Percentiles rank a stretch among this genome's conserved stretches.
These are phyloP conservation scores for Triticum dicoccoides DNA, from an alignment of 176 grass and related monocot genomes.

Conservation along the genomic window DNA sequence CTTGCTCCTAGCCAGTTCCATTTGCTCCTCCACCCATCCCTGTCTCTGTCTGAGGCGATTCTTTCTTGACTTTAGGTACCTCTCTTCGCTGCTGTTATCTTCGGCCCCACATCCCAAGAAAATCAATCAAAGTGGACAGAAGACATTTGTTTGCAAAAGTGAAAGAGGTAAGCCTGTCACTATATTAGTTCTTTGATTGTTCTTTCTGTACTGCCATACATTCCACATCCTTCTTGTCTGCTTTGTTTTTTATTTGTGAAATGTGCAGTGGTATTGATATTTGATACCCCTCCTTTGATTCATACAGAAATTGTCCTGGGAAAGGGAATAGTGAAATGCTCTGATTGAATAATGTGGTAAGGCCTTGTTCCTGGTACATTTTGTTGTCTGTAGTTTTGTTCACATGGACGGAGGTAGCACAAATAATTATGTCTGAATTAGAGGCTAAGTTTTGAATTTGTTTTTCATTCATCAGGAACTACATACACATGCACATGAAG, in stretches of 20 bases:
- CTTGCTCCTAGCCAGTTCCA: not conserved
- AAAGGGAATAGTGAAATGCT: not conserved
- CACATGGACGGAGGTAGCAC: not conserved
- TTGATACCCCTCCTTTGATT: not conserved
- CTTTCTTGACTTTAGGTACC: not conserved
- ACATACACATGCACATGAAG: not conserved
- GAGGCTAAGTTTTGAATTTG: not conserved
- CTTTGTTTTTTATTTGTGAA: not conserved
- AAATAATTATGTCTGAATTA: not conserved
- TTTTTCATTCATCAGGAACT: constrained; percentile 2
- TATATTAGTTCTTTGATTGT: not conserved
- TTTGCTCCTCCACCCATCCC: not conserved
- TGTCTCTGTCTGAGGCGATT: not conserved
- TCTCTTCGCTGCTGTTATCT: not conserved
- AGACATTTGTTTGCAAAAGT: not conserved
- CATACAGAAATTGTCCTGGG: not conserved
- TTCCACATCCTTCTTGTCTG: not conserved
- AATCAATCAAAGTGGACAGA: not conserved
- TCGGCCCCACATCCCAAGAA: not conserved
- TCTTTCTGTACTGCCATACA: not conserved
- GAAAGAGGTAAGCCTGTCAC: constrained; percentile 22
- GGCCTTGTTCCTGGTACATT: not conserved
- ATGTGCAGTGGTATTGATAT: not conserved
- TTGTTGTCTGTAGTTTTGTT: not conserved
- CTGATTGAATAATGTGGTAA: constrained; percentile 30